Conservation (phyloP, 805 yeast genomes). For the Barnettozyma siamensis region DNA sequence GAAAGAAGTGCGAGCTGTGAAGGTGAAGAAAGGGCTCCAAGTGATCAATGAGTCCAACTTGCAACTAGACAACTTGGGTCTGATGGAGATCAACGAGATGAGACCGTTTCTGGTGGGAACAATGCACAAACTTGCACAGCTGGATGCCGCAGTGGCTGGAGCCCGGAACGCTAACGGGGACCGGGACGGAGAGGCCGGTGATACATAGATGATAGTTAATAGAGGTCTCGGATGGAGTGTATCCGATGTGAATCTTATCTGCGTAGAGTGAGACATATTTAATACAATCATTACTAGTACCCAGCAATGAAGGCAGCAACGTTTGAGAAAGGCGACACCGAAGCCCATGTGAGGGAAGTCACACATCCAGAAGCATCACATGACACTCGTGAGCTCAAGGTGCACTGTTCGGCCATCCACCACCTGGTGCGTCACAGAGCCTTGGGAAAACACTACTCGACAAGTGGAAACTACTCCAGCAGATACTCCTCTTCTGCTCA, state of each 20-base stretch:
- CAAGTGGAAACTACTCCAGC: background rate
- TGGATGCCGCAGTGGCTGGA: constrained; percentile 38
- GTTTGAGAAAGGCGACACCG: background rate
- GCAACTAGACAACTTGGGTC: constrained; percentile 74
- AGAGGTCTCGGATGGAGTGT: too few species aligned
- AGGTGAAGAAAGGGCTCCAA: constrained; percentile 72
- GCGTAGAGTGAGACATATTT: background rate
- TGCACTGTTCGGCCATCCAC: constrained; percentile 5
- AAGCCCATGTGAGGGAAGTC: background rate
- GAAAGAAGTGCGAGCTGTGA: constrained; percentile 74
- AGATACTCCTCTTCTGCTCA: background rate
- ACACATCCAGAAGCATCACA: background rate
- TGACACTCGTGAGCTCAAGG: background rate
- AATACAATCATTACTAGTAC: too few species aligned
- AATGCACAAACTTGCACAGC: constrained; percentile 68
- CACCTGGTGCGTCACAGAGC: constrained; percentile 10
- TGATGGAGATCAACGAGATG: constrained; percentile 82
- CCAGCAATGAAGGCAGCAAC: background rate
- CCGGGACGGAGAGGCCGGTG: too few species aligned
- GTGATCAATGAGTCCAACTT: constrained; percentile 79
- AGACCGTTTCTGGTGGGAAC: constrained; percentile 75
- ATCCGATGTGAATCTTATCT: too few species aligned
- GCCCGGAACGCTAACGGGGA: too few species aligned
- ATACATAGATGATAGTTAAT: too few species aligned
- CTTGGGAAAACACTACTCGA: constrained; percentile 7